Conservation (phyloP, 2,329 filamentous ascomycete species). For the Penicillium verrucosum region DNA sequence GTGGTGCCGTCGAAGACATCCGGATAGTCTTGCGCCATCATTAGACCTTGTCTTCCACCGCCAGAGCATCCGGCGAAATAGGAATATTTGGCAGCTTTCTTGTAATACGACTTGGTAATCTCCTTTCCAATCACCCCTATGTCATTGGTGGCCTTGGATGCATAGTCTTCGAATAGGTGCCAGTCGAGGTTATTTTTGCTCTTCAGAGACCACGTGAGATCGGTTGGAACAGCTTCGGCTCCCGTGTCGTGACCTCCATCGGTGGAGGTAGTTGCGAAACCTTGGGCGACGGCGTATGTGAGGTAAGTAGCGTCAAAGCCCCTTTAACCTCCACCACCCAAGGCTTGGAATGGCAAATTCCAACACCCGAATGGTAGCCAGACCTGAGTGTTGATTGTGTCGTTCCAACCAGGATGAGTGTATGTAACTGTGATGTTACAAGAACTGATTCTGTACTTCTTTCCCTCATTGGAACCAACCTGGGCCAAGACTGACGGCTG, state of each 20-base stretch:
- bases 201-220: neutral
- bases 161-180: neutral
- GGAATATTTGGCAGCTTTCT: neutral
- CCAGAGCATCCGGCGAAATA: slow-evolving; percentile 16
- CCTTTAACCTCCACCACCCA: slow-evolving; percentile 40
- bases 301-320: neutral
- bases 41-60: slow-evolving; percentile 16
- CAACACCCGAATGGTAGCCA: slow-evolving; percentile 34
- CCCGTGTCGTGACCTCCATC: neutral
- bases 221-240: neutral
- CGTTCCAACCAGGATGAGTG: slow-evolving; percentile 38
- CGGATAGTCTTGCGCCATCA: slow-evolving; percentile 49
- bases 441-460: slow-evolving; percentile 15
- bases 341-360: slow-evolving; percentile 35
- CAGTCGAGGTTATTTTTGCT: neutral
- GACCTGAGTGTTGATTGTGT: slow-evolving; percentile 31
- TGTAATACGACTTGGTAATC: neutral
- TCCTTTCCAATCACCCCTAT: neutral
- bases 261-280: neutral
- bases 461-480: neutral
- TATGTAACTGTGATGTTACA: slow-evolving; percentile 42
- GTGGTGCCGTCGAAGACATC: slow-evolving; percentile 53
- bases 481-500: neutral
- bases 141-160: neutral
- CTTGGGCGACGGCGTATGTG: neutral